Conservation (phyloP, 2,329 filamentous ascomycete genomes). For the Beauveria australis region DNA sequence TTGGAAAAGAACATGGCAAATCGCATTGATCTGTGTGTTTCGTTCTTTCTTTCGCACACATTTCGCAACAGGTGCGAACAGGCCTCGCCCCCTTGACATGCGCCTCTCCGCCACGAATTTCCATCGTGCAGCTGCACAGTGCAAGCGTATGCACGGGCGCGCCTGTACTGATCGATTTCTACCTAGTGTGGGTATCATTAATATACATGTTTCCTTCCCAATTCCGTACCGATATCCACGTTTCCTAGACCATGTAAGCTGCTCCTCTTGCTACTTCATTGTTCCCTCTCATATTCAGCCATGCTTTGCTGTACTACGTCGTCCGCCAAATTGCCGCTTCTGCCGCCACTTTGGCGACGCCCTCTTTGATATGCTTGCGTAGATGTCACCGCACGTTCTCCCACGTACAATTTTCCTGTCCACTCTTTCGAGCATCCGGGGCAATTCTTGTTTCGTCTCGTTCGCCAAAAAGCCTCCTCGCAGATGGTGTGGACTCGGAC, state of each 20-base stretch:
- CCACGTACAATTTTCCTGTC: conserved; percentile 42
- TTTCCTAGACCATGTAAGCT: not conserved
- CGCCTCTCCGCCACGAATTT: not conserved
- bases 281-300: conserved; percentile 20
- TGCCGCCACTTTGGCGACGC: conserved; percentile 26
- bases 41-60: no score
- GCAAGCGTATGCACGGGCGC: not conserved
- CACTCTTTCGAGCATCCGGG: conserved; percentile 50
- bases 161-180: not conserved
- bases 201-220: not conserved
- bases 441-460: conserved; percentile 54
- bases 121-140: not conserved
- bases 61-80: not conserved
- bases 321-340: conserved; percentile 25
- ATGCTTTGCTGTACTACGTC: conserved; percentile 24
- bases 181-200: conserved; percentile 2
- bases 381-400: conserved; percentile 48
- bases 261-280: conserved; percentile 14
- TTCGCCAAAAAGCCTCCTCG: conserved; percentile 63
- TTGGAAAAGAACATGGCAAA: no score
- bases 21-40: no score
- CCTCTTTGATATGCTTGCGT: conserved; percentile 42
- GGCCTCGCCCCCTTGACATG: not conserved
- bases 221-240: not conserved
- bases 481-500: conserved; percentile 72